phyloP scores from a whole-genome alignment of 257 asterid genomes.

The Petrea volubilis region DNA sequence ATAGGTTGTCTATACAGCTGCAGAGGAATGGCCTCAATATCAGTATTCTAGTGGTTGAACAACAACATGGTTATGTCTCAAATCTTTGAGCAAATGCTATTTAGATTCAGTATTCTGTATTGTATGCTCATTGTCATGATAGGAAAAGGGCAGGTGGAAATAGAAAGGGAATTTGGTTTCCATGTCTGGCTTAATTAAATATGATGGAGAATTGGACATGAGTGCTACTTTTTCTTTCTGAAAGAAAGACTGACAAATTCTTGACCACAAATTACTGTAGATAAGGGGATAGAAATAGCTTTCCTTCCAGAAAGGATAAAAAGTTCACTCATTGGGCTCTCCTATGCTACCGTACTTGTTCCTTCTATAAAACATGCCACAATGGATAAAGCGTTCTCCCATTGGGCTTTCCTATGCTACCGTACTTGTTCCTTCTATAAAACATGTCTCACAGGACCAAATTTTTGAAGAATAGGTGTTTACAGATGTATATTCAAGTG shows the following conservation, averaged over 20 bases:
- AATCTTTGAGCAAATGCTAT: background rate
- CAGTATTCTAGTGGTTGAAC: background rate
- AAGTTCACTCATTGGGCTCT: background rate
- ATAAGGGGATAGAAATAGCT: background rate
- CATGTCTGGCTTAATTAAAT: background rate
- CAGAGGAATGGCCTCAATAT: background rate
- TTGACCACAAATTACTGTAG: background rate
- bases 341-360: background rate
- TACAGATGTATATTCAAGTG: background rate
- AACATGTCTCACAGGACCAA: background rate
- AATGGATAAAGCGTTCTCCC: background rate
- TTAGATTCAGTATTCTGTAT: background rate
- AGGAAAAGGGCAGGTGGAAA: background rate
- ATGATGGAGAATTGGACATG: background rate
- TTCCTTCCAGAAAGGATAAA: background rate
- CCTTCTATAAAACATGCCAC: background rate
- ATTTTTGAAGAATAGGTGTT: background rate
- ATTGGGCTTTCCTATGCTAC: background rate
- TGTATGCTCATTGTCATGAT: background rate
- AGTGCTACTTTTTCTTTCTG: background rate
- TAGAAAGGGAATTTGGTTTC: background rate
- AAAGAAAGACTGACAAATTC: background rate
- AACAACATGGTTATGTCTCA: background rate
- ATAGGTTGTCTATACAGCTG: background rate
- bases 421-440: background rate